Evolutionary conservation across 1,284 basidiomycete genomes (phyloP).

Genomic region (Sporisorium sorghi): DNA sequence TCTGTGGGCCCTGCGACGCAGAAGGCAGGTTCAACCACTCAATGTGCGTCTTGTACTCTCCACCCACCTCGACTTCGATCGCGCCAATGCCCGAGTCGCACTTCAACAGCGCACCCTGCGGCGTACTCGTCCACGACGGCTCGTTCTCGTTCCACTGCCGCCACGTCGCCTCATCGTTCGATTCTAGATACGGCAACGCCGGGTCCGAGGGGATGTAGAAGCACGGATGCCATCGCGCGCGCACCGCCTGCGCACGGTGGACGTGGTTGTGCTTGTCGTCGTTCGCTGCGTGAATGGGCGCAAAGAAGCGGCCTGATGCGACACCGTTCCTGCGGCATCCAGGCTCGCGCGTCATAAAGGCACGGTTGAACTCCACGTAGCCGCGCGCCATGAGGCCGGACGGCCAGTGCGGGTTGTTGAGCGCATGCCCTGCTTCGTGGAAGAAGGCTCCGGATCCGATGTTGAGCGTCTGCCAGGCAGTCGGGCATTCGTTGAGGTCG

Average conservation of each 20-base stretch:
- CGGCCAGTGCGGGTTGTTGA: constrained; percentile 52
- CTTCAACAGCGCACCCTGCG: constrained; percentile 25
- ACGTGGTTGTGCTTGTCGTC: constrained; percentile 50
- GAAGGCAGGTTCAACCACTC: constrained; percentile 40
- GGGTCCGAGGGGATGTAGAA: constrained; percentile 46
- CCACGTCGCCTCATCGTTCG: constrained; percentile 21
- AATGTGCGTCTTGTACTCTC: constrained; percentile 36
- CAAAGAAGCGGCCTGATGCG: constrained; percentile 8
- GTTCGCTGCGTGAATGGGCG: constrained; percentile 36
- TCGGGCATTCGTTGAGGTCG: constrained; percentile 47
- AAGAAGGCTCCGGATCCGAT: constrained; percentile 54
- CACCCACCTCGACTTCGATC: constrained; percentile 42
- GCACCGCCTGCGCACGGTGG: constrained; percentile 47
- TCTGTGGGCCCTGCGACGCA: background rate
- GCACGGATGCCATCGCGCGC: constrained; percentile 54
- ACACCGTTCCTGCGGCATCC: constrained; percentile 21
- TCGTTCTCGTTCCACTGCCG: constrained; percentile 34
- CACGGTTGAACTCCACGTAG: constrained; percentile 54
- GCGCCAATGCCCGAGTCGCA: constrained; percentile 39
- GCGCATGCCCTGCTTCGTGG: constrained; percentile 51
- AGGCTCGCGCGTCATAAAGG: constrained; percentile 58
- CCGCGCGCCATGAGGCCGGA: constrained; percentile 53
- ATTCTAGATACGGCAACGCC: constrained; percentile 21
- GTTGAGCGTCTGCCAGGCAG: constrained; percentile 54
- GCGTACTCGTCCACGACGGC: constrained; percentile 35